A percentile compares a stretch with the other conserved stretches of the same genome.
Evolutionary conservation across 805 yeast genomes (phyloP).

Genomic region (Zygosaccharomyces kombuchaensis): DNA sequence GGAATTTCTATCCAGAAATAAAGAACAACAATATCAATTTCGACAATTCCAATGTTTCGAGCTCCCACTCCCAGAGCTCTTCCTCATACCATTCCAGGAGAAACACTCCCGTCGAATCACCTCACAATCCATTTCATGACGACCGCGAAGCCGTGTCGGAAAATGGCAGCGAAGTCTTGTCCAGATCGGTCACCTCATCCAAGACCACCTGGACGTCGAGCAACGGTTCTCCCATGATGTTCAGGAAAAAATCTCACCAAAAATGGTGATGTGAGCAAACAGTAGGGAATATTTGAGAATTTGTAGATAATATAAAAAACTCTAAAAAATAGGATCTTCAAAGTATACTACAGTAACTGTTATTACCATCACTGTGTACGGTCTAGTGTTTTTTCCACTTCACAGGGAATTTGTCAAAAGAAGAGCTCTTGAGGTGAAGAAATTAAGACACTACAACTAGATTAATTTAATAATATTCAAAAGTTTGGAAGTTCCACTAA

Average conservation of each 20-base stretch:
- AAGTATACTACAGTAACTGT: not conserved
- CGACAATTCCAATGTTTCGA: constrained; percentile 2
- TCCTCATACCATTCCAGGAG: constrained; percentile 2
- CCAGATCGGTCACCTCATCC: not conserved
- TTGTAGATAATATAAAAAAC: not conserved
- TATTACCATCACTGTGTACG: not conserved
- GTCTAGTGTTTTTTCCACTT: not conserved
- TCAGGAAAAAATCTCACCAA: constrained; percentile 1
- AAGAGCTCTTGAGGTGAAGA: not conserved
- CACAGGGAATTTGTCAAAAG: not conserved
- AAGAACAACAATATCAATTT: constrained; percentile 31
- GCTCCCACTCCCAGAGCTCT: constrained; percentile 4
- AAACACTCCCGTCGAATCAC: not conserved
- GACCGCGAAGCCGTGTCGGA: not conserved
- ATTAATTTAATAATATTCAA: not conserved
- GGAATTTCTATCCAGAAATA: constrained; percentile 68
- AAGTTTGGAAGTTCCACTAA: not conserved
- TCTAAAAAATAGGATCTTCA: no score
- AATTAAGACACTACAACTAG: not conserved
- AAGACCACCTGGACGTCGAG: not conserved
- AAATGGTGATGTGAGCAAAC: not conserved
- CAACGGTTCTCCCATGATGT: not conserved
- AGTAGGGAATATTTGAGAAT: no score
- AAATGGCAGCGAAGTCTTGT: constrained; percentile 1
- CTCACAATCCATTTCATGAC: not conserved